These are phyloP conservation scores for Myrica gale DNA, from an alignment of 306 rosid genomes.

Conservation along the genomic window DNA sequence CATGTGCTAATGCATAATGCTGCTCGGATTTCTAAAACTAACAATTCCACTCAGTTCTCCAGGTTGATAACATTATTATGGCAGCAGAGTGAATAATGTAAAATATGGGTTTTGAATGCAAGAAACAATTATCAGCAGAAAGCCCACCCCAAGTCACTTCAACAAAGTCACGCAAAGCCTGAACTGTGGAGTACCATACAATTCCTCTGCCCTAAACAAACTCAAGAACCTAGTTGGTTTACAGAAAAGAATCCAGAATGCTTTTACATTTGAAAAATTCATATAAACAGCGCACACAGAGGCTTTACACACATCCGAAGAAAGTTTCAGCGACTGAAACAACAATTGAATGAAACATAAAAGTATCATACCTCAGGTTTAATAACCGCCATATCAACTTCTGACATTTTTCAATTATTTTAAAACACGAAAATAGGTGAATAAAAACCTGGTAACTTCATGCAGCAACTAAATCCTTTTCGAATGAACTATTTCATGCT, in stretches of 20 bases:
- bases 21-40: too few species aligned
- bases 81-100: neutral
- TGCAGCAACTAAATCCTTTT: too few species aligned
- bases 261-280: neutral
- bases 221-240: neutral
- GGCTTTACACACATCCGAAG: neutral
- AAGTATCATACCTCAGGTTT: slow-evolving; percentile 70
- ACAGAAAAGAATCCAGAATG: neutral
- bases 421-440: neutral
- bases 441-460: too few species aligned
- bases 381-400: slow-evolving; percentile 67
- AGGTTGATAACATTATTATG: too few species aligned
- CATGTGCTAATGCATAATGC: too few species aligned
- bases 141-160: too few species aligned
- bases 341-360: neutral
- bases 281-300: too few species aligned
- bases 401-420: slow-evolving; percentile 55
- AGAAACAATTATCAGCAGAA: neutral
- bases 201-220: neutral
- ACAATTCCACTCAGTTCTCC: too few species aligned
- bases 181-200: neutral
- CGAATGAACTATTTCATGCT: too few species aligned
- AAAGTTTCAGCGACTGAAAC: neutral
- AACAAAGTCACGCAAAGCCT: neutral
- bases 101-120: neutral